Percentiles rank a stretch among this genome's conserved stretches.
phyloP scores from a whole-genome alignment of 2,329 filamentous ascomycete species.

The Onygenales sp. region DNA sequence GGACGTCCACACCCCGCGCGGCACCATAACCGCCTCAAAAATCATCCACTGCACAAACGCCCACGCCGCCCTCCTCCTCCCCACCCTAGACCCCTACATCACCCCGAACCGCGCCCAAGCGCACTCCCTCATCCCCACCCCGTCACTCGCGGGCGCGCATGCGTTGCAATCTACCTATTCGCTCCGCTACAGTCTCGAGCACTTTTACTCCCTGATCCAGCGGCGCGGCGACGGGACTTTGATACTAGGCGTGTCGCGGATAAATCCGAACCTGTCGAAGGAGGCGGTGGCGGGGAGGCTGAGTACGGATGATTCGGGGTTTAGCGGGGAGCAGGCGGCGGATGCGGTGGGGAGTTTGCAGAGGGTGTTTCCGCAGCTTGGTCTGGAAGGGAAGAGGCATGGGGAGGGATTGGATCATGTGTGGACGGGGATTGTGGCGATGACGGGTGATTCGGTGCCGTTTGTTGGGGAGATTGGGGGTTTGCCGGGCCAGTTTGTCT shows the following conservation, averaged over 20 bases:
- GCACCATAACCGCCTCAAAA: neutral
- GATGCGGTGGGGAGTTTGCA: neutral
- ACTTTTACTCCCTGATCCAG: neutral
- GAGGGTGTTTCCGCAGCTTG: neutral
- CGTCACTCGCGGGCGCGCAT: neutral
- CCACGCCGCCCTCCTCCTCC: neutral
- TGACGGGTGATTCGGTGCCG: neutral
- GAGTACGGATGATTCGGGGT: neutral
- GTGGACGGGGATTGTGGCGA: neutral
- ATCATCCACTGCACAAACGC: neutral
- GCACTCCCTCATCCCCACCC: neutral
- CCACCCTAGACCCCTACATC: neutral
- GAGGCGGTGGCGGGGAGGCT: neutral
- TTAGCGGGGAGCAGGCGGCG: neutral
- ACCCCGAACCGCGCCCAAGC: neutral
- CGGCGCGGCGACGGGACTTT: neutral
- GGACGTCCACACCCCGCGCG: neutral
- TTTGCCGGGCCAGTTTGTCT: neutral
- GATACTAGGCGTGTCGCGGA: neutral
- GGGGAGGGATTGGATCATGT: conserved; percentile 5
- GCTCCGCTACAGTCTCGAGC: neutral
- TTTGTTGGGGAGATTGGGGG: neutral
- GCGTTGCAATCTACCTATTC: neutral
- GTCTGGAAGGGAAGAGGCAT: conserved; percentile 5
- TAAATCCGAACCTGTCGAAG: neutral